Conservation (phyloP, 148 eudicot species). For the Nepenthes mirabilis region DNA sequence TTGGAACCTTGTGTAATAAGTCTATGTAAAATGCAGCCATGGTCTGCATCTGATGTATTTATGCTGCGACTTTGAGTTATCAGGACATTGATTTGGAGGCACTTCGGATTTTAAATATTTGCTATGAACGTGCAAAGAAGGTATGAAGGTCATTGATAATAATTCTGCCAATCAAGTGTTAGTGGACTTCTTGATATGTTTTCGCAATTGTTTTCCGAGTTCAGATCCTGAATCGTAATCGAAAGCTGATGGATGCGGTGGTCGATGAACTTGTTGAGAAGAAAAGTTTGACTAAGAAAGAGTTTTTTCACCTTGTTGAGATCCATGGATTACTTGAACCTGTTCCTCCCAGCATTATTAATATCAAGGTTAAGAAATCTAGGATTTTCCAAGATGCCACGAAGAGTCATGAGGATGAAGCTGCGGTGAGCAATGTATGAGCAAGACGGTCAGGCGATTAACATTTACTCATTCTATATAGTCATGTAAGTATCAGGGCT, state of each 20-base stretch:
- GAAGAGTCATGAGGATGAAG: constrained; percentile 19
- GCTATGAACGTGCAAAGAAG: constrained; percentile 76
- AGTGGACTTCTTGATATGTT: constrained; percentile 2
- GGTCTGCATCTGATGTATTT: constrained; percentile 5
- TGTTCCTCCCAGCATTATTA: constrained; percentile 46
- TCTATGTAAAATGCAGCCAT: neutral
- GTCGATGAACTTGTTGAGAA: constrained; percentile 45
- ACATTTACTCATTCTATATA: neutral
- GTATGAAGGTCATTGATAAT: constrained; percentile 18
- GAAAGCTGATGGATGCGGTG: constrained; percentile 64
- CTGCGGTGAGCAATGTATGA: constrained; percentile 22
- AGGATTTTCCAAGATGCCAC: constrained; percentile 28
- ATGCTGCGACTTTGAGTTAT: constrained; percentile 1
- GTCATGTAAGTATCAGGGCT: too few species aligned
- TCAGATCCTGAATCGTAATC: constrained; percentile 58
- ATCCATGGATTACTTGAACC: constrained; percentile 60
- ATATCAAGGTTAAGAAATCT: constrained; percentile 42
- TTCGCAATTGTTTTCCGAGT: constrained; percentile 1
- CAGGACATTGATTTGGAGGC: constrained; percentile 88
- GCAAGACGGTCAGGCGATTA: neutral
- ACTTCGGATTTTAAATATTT: constrained; percentile 39
- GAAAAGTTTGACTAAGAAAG: constrained; percentile 61
- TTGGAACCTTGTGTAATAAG: neutral
- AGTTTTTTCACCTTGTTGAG: constrained; percentile 55
- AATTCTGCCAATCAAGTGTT: neutral